Base-by-base conservation (phyloP, 352 stramenopile species). In the Peronosclerospora sorghi region DNA sequence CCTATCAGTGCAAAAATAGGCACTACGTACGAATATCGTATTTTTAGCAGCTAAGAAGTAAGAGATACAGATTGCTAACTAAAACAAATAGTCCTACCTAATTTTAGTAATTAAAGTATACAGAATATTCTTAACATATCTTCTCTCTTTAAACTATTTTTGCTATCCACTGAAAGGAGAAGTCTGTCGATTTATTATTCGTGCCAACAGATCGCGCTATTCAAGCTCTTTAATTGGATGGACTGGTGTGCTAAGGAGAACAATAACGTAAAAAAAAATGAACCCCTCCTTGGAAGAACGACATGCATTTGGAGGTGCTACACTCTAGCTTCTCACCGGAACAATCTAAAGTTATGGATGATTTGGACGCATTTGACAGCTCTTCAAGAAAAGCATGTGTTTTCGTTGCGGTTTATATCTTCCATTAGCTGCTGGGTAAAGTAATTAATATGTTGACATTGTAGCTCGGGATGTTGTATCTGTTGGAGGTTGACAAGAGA, bases 161-260 rank as follows among this genome's bases (percentile, higher is more conserved):
- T 66, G 29, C 48, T 26, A 19, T 65, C 64, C 8, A 44, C 44
- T 1, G 53, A 59, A 20, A 80, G 69, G 43, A 54, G 57, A n/a
- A 67, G 74, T 32, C 65, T 82, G 9, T 67, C 69, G 0, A 65
- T 71, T 21, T 86, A 86, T 41, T 86, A 73, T 47, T 77, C 69
- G 21, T 85, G 75, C 41, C 71, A 87, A 30, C 68, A 68, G 35
- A 68, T 90, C 21, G 58, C 52, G 10, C 49, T 90, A 8, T 86
- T 87, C 40, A 85, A 84, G 42, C 45, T 86, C 36, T 59, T 78
- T 37, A 84, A 83, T 35, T 83, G 69, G 68, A 68, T 81, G 30
- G 67, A 84, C 8, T 62, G 53, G 12, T 43, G 23, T 15, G 38
- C 41, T 1, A 53, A 48, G 10, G 58, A 65, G 4, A 26, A 15